Conservation (phyloP, 805 yeast genomes). For the Komagataella mondaviorum region DNA sequence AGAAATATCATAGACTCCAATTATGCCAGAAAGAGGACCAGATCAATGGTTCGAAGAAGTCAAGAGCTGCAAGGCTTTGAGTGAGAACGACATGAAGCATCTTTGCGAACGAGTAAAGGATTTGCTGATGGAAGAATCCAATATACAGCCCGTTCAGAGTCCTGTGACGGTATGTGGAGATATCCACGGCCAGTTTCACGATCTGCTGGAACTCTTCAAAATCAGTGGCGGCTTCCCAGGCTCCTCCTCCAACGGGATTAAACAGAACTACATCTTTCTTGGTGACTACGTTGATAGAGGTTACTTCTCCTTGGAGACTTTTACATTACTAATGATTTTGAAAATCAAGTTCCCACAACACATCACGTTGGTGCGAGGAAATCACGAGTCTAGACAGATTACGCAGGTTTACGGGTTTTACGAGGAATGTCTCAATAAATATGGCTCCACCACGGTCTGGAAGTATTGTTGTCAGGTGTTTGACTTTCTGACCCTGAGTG, state of each 20-base stretch:
- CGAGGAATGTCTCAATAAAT: conserved; percentile 87
- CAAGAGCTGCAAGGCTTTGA: conserved; percentile 75
- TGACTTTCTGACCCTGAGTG: conserved; percentile 87
- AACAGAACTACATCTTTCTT: conserved; percentile 60
- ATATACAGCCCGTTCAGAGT: conserved; percentile 84
- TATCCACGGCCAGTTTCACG: conserved; percentile 97
- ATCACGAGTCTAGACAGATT: conserved; percentile 93
- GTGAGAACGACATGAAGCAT: conserved; percentile 92
- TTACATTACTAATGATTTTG: conserved; percentile 84
- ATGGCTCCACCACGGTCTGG: conserved; percentile 93
- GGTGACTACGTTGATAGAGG: conserved; percentile 98
- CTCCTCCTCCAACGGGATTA: conserved; percentile 29
- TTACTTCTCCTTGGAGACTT: conserved; percentile 88
- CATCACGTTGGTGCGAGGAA: conserved; percentile 92
- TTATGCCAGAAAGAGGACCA: conserved; percentile 69
- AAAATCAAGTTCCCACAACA: conserved; percentile 59
- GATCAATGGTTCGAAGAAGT: conserved; percentile 95
- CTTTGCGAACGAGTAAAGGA: conserved; percentile 93
- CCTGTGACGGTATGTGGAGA: conserved; percentile 97
- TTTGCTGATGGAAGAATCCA: conserved; percentile 88
- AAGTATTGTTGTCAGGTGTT: conserved; percentile 93
- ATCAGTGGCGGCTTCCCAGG: conserved; percentile 89
- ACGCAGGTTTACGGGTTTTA: conserved; percentile 98
- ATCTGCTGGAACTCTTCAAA: conserved; percentile 76
- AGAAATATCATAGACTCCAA: conserved; percentile 1